Conservation (phyloP, 352 stramenopile genomes). For the Thalassiosira pacifica region DNA sequence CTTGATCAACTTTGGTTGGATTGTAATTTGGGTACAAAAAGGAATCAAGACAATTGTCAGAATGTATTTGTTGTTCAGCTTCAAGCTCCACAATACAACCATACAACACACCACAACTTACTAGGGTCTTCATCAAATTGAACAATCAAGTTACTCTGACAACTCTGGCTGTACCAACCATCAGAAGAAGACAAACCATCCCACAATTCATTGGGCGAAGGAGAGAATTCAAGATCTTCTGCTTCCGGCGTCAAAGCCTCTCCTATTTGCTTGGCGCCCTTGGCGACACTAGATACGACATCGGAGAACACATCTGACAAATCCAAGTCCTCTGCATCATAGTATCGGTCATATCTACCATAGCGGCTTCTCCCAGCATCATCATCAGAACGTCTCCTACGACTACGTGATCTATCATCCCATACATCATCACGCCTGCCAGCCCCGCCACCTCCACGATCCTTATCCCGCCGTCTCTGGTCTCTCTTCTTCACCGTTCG, state of each 20-base stretch:
- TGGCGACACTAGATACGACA: constrained; percentile 49
- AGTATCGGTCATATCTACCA: constrained; percentile 29
- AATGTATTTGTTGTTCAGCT: too few species aligned
- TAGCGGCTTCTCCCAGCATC: constrained; percentile 24
- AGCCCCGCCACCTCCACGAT: constrained; percentile 20
- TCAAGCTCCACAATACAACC: too few species aligned
- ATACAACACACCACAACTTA: too few species aligned
- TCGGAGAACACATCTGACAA: constrained; percentile 57
- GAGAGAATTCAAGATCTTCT: constrained; percentile 80
- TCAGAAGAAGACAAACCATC: constrained; percentile 55
- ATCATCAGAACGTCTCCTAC: constrained; percentile 38
- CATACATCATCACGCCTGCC: constrained; percentile 52
- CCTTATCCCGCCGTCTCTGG: constrained; percentile 24
- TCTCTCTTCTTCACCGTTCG: constrained; percentile 63
- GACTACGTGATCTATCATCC: constrained; percentile 41
- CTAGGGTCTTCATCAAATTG: constrained; percentile 83
- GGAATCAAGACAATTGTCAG: too few species aligned
- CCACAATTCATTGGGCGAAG: constrained; percentile 78
- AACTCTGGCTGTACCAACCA: constrained; percentile 57
- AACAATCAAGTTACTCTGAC: constrained; percentile 79
- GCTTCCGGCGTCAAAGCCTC: constrained; percentile 66
- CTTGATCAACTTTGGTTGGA: constrained; percentile 70
- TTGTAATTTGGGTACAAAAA: too few species aligned
- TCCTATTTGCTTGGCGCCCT: constrained; percentile 59
- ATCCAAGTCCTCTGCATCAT: constrained; percentile 64